Evolutionary conservation across 805 yeast genomes (phyloP).

Genomic region (Blastobotrys mokoenaii): DNA sequence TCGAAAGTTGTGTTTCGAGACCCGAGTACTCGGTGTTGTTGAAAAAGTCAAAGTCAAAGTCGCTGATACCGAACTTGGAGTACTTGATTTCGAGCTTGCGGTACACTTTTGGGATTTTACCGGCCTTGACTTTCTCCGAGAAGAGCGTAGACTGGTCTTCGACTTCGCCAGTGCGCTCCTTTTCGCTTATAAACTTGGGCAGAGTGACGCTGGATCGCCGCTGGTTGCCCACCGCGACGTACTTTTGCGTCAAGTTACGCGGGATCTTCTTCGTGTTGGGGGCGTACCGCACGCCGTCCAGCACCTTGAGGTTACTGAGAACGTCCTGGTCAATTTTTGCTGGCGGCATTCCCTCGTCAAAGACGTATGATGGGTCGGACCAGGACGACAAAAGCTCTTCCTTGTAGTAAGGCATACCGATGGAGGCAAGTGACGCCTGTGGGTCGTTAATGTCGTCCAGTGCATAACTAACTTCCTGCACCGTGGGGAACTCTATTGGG

Average conservation of each 20-base stretch:
- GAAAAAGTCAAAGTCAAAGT: constrained; percentile 83
- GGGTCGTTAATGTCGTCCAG: constrained; percentile 34
- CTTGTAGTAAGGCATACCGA: constrained; percentile 84
- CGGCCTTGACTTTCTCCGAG: constrained; percentile 20
- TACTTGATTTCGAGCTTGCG: constrained; percentile 67
- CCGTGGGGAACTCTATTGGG: constrained; percentile 28
- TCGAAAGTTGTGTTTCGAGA: constrained; percentile 78
- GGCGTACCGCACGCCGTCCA: constrained; percentile 34
- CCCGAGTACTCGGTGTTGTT: constrained; percentile 72
- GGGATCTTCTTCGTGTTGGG: constrained; percentile 52
- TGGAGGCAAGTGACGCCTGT: constrained; percentile 47
- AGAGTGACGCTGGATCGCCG: constrained; percentile 28
- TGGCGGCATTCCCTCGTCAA: constrained; percentile 57
- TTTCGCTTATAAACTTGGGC: constrained; percentile 54
- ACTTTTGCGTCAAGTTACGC: constrained; percentile 36
- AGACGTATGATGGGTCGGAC: constrained; percentile 41
- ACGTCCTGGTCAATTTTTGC: constrained; percentile 43
- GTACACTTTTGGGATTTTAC: constrained; percentile 65
- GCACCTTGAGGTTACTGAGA: constrained; percentile 29
- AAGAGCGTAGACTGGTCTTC: constrained; percentile 23
- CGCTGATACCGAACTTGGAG: constrained; percentile 86
- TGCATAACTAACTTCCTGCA: background rate
- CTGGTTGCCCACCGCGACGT: constrained; percentile 17
- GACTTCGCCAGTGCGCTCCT: constrained; percentile 27
- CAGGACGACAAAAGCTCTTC: constrained; percentile 72